Evolutionary conservation across 2,329 filamentous ascomycete species (phyloP).

Genomic region (Cercospora citrullina): DNA sequence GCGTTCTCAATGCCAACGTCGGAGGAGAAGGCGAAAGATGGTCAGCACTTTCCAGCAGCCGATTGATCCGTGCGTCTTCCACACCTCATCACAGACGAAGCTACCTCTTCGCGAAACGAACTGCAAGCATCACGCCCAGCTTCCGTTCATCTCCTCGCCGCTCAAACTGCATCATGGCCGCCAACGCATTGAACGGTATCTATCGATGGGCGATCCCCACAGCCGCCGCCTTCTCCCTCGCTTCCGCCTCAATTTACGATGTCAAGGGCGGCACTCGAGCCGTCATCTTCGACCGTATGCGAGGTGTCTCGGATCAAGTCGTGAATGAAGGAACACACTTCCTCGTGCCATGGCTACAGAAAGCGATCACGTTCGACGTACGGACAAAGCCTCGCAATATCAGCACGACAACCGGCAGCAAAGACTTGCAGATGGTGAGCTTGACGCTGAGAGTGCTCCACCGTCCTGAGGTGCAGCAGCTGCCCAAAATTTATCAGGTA

Average conservation of each 20-base stretch:
- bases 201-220: conserved; percentile 73
- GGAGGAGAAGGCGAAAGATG: conserved; percentile 4
- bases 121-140: neutral
- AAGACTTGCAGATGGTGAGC: conserved; percentile 99
- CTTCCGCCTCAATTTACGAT: conserved; percentile 87
- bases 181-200: conserved; percentile 59
- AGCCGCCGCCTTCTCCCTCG: conserved; percentile 65
- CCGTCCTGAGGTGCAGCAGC: conserved; percentile 83
- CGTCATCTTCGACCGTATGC: conserved; percentile 94
- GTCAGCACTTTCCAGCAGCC: conserved; percentile 5
- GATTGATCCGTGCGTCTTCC: conserved; percentile 1
- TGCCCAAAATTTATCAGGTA: conserved; percentile 99
- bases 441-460: conserved; percentile 94
- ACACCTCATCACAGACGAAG: conserved; percentile 2
- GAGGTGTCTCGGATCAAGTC: conserved; percentile 89
- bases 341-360: conserved; percentile 91
- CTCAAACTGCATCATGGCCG: conserved; percentile 30
- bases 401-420: conserved; percentile 93
- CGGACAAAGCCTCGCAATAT: conserved; percentile 97
- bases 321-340: conserved; percentile 97
- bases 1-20: conserved; percentile 1
- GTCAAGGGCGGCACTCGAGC: conserved; percentile 92
- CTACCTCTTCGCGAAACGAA: neutral
- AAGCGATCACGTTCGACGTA: conserved; percentile 92
- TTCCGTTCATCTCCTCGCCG: neutral